Conservation (phyloP, 108 stramenopile species). For the Parietichytrium sp. region DNA sequence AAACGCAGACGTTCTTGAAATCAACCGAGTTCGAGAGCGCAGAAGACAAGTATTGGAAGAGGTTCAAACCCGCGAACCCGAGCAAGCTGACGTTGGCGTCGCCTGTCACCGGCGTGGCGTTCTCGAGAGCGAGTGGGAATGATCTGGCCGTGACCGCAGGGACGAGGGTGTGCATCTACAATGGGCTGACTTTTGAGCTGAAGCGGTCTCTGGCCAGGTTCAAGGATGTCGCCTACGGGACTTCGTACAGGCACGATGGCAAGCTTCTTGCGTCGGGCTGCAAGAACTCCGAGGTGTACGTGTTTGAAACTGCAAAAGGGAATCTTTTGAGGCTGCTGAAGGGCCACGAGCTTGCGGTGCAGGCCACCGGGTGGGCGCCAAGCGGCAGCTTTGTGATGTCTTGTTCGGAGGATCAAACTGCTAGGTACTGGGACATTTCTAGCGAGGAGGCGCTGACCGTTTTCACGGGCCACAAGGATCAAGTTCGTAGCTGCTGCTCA, state of each 20-base stretch:
- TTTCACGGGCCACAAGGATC: slow-evolving; percentile 38
- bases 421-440: slow-evolving; percentile 40
- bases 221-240: background rate
- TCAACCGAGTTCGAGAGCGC: background rate
- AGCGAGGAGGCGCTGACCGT: slow-evolving; percentile 15
- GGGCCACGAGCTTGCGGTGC: slow-evolving; percentile 39
- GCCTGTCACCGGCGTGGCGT: background rate
- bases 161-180: background rate
- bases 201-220: background rate
- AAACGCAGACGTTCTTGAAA: background rate
- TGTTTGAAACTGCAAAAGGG: slow-evolving; percentile 36
- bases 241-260: slow-evolving; percentile 4
- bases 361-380: slow-evolving; percentile 21
- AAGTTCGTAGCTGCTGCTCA: slow-evolving; percentile 38
- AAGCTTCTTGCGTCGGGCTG: slow-evolving; percentile 33
- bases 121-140: background rate
- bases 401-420: slow-evolving; percentile 39
- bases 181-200: background rate
- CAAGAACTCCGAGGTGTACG: slow-evolving; percentile 15
- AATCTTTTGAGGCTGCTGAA: slow-evolving; percentile 40
- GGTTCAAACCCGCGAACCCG: background rate
- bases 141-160: background rate
- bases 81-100: background rate
- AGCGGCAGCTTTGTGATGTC: slow-evolving; percentile 38
- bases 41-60: slow-evolving; percentile 29